Evolutionary conservation across 495 filamentous ascomycete genomes (phyloP).

Genomic region (Hypoxylon fuscum): DNA sequence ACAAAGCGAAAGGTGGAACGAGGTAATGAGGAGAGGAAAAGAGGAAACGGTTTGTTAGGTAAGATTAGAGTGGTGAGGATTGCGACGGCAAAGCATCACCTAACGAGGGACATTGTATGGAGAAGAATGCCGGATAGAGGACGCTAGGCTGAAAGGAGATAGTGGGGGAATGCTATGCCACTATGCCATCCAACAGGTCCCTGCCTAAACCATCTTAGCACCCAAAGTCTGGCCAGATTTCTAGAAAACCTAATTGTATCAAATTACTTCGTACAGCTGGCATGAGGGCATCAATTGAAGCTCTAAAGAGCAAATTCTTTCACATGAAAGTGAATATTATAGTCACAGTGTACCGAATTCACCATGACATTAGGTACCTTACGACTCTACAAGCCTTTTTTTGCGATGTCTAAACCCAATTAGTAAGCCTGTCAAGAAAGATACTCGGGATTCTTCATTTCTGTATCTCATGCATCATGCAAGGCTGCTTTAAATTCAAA

Average conservation of each 20-base stretch:
- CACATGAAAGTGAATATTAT: no score
- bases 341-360: no score
- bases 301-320: no score
- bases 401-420: no score
- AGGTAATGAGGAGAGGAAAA: background rate
- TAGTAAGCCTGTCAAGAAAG: no score
- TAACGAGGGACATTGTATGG: background rate
- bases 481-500: slow-evolving; percentile 16
- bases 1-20: background rate
- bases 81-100: slow-evolving; percentile 17
- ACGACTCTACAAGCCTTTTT: no score
- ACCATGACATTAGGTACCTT: no score
- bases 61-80: slow-evolving; percentile 14
- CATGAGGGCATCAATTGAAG: no score
- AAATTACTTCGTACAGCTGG: no score
- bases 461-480: slow-evolving; percentile 10
- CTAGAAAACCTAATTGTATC: no score
- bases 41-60: slow-evolving; percentile 22
- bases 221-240: background rate
- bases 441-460: background rate
- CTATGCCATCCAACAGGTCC: background rate
- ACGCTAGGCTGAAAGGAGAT: slow-evolving; percentile 31
- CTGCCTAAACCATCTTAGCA: slow-evolving; percentile 12
- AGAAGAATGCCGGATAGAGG: slow-evolving; percentile 5
- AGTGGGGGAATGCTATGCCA: slow-evolving; percentile 30